A percentile compares a stretch with the other conserved stretches of the same genome.
Evolutionary conservation across 495 filamentous ascomycete species (phyloP).

Genomic region (Neurospora sp.): DNA sequence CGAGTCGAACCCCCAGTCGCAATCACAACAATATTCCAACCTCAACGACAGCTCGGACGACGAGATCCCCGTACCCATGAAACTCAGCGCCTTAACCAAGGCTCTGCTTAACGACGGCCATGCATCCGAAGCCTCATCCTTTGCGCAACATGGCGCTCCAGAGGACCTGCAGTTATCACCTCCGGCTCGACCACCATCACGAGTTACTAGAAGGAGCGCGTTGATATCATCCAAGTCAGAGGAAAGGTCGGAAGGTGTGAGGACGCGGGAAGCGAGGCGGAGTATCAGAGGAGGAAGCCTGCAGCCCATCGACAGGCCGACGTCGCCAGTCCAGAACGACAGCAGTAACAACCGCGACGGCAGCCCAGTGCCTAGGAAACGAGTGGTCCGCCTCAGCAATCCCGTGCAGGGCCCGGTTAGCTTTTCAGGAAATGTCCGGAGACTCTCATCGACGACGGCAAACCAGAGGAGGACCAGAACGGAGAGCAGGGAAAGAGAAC

Average conservation of each 20-base stretch:
- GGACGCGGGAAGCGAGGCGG: slow-evolving; percentile 22
- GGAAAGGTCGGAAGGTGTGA: slow-evolving; percentile 1
- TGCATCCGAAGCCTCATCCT: slow-evolving; percentile 6
- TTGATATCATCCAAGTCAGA: slow-evolving; percentile 20
- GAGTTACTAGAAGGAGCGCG: slow-evolving; percentile 38
- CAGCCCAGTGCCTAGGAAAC: slow-evolving; percentile 32
- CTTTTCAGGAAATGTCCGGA: background rate
- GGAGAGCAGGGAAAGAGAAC: slow-evolving; percentile 24
- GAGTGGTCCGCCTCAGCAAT: slow-evolving; percentile 51
- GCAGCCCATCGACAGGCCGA: slow-evolving; percentile 26
- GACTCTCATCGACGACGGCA: background rate
- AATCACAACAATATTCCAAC: slow-evolving; percentile 18
- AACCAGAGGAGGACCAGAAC: slow-evolving; percentile 11
- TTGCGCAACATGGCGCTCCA: slow-evolving; percentile 20
- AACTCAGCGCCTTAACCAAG: slow-evolving; percentile 70
- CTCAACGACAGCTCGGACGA: slow-evolving; percentile 66
- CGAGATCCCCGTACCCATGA: slow-evolving; percentile 59
- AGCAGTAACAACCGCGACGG: slow-evolving; percentile 21
- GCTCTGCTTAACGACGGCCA: slow-evolving; percentile 61
- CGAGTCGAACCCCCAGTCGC: slow-evolving; percentile 27
- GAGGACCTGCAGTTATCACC: slow-evolving; percentile 45
- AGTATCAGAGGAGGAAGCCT: slow-evolving; percentile 29
- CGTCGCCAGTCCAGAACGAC: slow-evolving; percentile 20
- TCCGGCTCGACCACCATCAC: slow-evolving; percentile 38
- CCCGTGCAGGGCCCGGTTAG: slow-evolving; percentile 9